These are phyloP conservation scores for Penicillium sp. DNA, from an alignment of 2,329 filamentous ascomycete species.

Conservation along the genomic window DNA sequence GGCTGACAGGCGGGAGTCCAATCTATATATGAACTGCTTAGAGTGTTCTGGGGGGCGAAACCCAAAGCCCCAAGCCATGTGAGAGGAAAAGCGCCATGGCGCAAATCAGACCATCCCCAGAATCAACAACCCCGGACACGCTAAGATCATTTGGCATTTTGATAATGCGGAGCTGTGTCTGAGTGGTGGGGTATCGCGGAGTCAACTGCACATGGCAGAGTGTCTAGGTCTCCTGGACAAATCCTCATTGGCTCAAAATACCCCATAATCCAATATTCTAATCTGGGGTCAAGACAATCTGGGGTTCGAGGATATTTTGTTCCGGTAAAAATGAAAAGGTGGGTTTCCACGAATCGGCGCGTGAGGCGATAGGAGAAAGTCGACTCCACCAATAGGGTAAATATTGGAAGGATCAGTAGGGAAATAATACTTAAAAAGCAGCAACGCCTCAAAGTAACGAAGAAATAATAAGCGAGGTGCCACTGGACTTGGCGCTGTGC, in stretches of 20 bases:
- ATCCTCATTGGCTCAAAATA: conserved; percentile 14
- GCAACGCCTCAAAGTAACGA: not conserved
- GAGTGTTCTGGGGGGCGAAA: conserved; percentile 2
- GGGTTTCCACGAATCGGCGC: conserved; percentile 35
- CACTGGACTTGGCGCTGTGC: not conserved
- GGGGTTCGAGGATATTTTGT: conserved; percentile 36
- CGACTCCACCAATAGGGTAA: conserved; percentile 34
- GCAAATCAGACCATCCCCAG: conserved; percentile 14
- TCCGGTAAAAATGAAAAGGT: conserved; percentile 13
- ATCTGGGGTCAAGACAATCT: conserved; percentile 28
- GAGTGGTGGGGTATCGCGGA: conserved; percentile 31
- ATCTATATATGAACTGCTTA: conserved; percentile 5
- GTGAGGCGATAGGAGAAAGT: conserved; percentile 13
- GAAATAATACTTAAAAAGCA: conserved; percentile 1
- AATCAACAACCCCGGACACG: conserved; percentile 14
- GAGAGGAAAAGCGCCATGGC: conserved; percentile 12
- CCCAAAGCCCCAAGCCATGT: conserved; percentile 6
- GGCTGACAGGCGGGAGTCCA: not conserved
- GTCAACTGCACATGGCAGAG: conserved; percentile 12
- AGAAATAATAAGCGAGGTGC: conserved; percentile 4
- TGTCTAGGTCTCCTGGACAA: not conserved
- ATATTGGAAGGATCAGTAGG: not conserved
- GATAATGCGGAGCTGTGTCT: conserved; percentile 18
- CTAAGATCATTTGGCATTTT: conserved; percentile 23
- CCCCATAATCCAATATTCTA: not conserved